Evolutionary conservation across 805 yeast genomes (phyloP).

Genomic region (Pichia kluyveri): DNA sequence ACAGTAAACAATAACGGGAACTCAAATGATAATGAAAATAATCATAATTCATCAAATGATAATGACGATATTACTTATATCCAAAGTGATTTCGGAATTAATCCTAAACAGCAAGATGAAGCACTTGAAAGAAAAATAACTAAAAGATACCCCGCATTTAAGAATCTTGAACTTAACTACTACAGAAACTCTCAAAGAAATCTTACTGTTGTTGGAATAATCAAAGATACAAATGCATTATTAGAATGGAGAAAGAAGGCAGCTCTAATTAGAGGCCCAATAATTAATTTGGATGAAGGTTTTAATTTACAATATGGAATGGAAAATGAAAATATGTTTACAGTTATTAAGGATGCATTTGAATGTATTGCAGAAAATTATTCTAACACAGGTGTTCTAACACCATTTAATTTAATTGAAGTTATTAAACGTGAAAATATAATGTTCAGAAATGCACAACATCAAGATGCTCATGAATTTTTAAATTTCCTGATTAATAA

Average conservation of each 20-base stretch:
- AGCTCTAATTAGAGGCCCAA: conserved; percentile 75
- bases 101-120: conserved; percentile 12
- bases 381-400: conserved; percentile 70
- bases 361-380: conserved; percentile 71
- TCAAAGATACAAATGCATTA: conserved; percentile 33
- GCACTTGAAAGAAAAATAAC: conserved; percentile 14
- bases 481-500: conserved; percentile 75
- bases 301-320: conserved; percentile 41
- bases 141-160: conserved; percentile 25
- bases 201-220: conserved; percentile 37
- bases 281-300: conserved; percentile 70
- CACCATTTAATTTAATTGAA: conserved; percentile 67
- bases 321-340: conserved; percentile 38
- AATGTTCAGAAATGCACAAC: conserved; percentile 84
- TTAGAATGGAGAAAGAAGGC: conserved; percentile 70
- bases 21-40: neutral
- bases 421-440: conserved; percentile 75
- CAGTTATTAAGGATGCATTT: conserved; percentile 75
- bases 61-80: neutral
- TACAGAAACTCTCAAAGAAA: conserved; percentile 33
- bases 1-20: neutral
- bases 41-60: neutral
- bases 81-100: conserved; percentile 1
- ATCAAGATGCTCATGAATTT: conserved; percentile 98
- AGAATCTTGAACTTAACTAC: conserved; percentile 28